A percentile compares a stretch with the other conserved stretches of the same genome.
Evolutionary conservation across 192 early-diverging fungal species (phyloP).

Genomic region (Coemansia sp.): DNA sequence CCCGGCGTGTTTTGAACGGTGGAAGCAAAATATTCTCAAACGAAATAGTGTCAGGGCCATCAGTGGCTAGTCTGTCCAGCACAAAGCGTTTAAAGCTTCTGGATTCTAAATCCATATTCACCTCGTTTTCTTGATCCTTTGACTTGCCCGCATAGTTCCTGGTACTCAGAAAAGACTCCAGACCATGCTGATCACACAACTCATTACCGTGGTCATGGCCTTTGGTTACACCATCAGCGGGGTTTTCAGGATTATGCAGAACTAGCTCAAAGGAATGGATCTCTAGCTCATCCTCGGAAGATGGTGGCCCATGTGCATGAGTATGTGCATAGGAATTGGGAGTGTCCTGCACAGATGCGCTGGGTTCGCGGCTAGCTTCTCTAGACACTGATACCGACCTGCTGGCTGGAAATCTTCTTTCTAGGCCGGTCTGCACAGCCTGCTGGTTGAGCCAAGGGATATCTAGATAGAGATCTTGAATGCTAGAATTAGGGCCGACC

Average conservation of each 20-base stretch:
- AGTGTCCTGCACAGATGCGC: slow-evolving; percentile 12
- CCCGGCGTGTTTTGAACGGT: slow-evolving; percentile 27
- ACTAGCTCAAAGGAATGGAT: slow-evolving; percentile 40
- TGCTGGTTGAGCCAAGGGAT: slow-evolving; percentile 47
- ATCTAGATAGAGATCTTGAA: slow-evolving; percentile 23
- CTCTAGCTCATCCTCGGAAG: slow-evolving; percentile 33
- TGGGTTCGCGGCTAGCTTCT: slow-evolving; percentile 28
- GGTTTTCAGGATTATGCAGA: slow-evolving; percentile 7
- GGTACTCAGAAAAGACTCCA: slow-evolving; percentile 41
- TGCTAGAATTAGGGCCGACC: slow-evolving; percentile 1
- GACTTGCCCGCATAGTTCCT: background rate
- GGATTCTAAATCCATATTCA: slow-evolving; percentile 23
- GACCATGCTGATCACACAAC: slow-evolving; percentile 10
- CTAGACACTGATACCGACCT: slow-evolving; percentile 16
- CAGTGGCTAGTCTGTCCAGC: slow-evolving; percentile 14
- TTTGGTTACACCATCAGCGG: background rate
- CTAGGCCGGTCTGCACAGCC: slow-evolving; percentile 4
- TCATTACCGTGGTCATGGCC: background rate
- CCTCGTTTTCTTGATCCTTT: background rate
- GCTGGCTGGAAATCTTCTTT: background rate
- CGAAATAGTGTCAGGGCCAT: background rate
- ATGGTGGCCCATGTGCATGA: slow-evolving; percentile 32
- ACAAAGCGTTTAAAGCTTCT: slow-evolving; percentile 32
- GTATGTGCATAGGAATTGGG: slow-evolving; percentile 23
- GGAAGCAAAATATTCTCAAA: slow-evolving; percentile 27